Evolutionary conservation across 2,329 filamentous ascomycete genomes (phyloP).

Genomic region (Calonectria montana): DNA sequence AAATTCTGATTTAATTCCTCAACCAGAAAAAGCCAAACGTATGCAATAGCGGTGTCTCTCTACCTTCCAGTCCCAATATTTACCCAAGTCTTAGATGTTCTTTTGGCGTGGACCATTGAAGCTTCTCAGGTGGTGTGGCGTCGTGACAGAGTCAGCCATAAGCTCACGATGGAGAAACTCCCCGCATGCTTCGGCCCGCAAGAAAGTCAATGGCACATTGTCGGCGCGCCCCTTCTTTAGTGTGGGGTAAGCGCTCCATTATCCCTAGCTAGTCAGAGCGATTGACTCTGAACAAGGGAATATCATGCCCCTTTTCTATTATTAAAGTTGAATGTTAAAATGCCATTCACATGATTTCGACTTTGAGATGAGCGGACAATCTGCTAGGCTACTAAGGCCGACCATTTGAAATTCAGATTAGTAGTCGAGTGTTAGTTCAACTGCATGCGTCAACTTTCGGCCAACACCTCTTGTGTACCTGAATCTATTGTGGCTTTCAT

Average conservation of each 20-base stretch:
- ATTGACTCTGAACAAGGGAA: background rate
- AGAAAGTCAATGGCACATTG: background rate
- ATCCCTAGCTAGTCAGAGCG: background rate
- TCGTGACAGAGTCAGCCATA: background rate
- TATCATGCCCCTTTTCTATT: background rate
- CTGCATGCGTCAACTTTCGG: background rate
- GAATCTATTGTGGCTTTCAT: background rate
- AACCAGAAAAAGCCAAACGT: too few relatives aligned
- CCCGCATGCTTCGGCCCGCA: background rate
- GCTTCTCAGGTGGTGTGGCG: background rate
- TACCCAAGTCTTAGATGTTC: too few relatives aligned
- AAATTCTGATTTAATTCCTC: too few relatives aligned
- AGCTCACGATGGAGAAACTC: background rate
- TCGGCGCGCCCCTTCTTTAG: background rate
- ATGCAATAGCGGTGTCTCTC: too few relatives aligned
- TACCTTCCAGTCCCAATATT: too few relatives aligned
- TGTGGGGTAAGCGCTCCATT: background rate
- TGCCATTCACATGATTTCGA: background rate
- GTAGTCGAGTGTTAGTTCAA: background rate
- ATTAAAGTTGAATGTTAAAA: background rate
- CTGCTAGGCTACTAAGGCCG: background rate
- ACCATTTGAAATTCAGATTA: background rate
- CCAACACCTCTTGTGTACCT: background rate
- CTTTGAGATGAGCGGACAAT: background rate
- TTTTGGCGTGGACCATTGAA: background rate